These are phyloP conservation scores for Xylaria sp. DNA, from an alignment of 2,329 filamentous ascomycete species.

Conservation along the genomic window DNA sequence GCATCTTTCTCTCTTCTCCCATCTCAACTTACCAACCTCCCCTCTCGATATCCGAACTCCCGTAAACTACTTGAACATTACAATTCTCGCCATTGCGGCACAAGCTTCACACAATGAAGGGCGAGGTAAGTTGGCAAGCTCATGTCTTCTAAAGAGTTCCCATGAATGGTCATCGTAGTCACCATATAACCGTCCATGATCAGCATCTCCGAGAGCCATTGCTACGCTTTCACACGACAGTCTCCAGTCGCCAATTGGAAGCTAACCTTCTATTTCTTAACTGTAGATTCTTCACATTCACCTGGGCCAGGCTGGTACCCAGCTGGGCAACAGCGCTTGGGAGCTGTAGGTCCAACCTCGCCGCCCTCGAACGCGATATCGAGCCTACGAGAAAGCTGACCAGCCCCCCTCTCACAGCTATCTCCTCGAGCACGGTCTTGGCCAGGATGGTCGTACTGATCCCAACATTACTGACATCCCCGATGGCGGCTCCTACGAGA, in stretches of 20 bases:
- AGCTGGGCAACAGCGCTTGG: conserved; percentile 71
- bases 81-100: conserved; percentile 11
- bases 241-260: conserved; percentile 4
- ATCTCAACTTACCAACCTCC: conserved; percentile 5
- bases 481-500: conserved; percentile 62
- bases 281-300: conserved; percentile 59
- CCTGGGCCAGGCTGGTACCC: conserved; percentile 63
- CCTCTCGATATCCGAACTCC: neutral
- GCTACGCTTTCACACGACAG: neutral
- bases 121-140: conserved; percentile 43
- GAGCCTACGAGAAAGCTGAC: conserved; percentile 1
- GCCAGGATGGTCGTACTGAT: conserved; percentile 58
- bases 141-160: neutral
- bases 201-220: neutral
- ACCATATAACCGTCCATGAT: too few relatives aligned
- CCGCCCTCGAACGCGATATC: neutral
- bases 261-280: conserved; percentile 15
- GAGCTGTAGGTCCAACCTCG: conserved; percentile 57
- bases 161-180: too few relatives aligned
- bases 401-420: conserved; percentile 44
- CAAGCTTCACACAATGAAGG: conserved; percentile 45
- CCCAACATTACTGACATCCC: conserved; percentile 54
- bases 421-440: conserved; percentile 66
- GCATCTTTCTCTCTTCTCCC: conserved; percentile 5
- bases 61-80: neutral